Evolutionary conservation across 139 green algal species (phyloP), one percentile per base, ranked within the genome.

Genomic region (Diplosphaera chodatii): DNA sequence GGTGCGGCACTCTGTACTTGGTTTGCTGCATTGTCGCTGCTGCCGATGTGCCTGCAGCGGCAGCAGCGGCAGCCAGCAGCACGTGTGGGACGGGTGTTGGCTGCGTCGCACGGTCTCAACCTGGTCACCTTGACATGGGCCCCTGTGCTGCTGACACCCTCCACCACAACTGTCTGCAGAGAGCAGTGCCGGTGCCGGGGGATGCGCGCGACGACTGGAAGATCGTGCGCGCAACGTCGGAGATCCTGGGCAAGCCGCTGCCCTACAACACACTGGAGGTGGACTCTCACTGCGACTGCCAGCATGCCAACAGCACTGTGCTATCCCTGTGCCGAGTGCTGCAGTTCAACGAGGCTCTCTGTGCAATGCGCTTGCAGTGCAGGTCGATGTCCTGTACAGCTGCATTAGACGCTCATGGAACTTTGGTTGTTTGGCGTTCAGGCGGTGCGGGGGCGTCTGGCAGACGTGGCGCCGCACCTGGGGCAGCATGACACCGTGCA

Each of bases 141-240:
- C n/a, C n/a, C n/a, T n/a, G n/a, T n/a, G n/a, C n/a, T n/a, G n/a
- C n/a, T n/a, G n/a, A n/a, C n/a, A n/a, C n/a, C n/a, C n/a, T n/a
- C n/a, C n/a, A n/a, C n/a, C n/a, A n/a, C n/a, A n/a, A n/a, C n/a
- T n/a, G n/a, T n/a, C 2, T 69, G 55, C 87, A 87, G 64, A 73
- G 81, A 4, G 93, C 92, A 0, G 89, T 96, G 66, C 79, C 91
- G 21, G 40, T 83, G 41, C 40, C 80, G 37, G 88, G 84, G 15
- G 85, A 96, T 64, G 86, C 94, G 13, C 80, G 96, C 16, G 93
- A 98, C 68, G 95, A 99, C 89, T 99, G 95, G 95, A 90, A 90
- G 76, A 90, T 97, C 55, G 34, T 97, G 33, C 77, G 92, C 15
- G 91, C 91, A 21, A 64, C 97, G n/a, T 88, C 77, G 27, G 91